Evolutionary conservation across 176 grass and related monocot species (phyloP), one percentile per base, ranked within the genome.

Genomic region (Aegilops bicornis): DNA sequence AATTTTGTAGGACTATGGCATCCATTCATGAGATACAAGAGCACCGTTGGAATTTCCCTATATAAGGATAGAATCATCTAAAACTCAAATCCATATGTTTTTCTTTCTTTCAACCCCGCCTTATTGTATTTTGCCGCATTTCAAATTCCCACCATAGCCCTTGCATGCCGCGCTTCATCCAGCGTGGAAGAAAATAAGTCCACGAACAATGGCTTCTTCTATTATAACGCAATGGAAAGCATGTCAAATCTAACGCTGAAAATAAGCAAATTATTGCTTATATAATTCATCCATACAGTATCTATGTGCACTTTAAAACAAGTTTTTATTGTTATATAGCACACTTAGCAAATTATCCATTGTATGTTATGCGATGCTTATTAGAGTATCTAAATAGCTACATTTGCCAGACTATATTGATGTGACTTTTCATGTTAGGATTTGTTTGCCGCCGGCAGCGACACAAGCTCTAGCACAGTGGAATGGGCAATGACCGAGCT

Each of bases 401-500:
- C 4, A 10, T 63, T 23, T 63, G 16, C 6, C 16, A 54, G 16
- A 63, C 20, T n/a, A 63, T 63, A 25, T 63, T 63, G 1, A 63
- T 24, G n/a, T 63, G 8, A 63, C n/a, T 23, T 63, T 63, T n/a
- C 60, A 63, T 63, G 22, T 71, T 20, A 89, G 88, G 91, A 93
- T 61, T 72, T 93, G 67, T 90, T 88, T 63, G n/a, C 6, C 1
- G 91, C 82, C 3, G 91, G 91, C 22, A 93, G 71, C 3, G 82
- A 90, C 63, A 88, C 86, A 12, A 93, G n/a, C 10, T 88, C 88
- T 1, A 87, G 1, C 45, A 84, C 86, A 1, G 79, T 94, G 22
- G 86, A 94, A 82, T 90, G 86, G 88, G 79, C 69, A 29, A 89
- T 94, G 92, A 58, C 69, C 0, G 92, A 94, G 76, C 50, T 91